Evolutionary conservation across 495 filamentous ascomycete species (phyloP), one percentile per base, ranked within the genome.

Genomic region (Penicillium riverlandense): DNA sequence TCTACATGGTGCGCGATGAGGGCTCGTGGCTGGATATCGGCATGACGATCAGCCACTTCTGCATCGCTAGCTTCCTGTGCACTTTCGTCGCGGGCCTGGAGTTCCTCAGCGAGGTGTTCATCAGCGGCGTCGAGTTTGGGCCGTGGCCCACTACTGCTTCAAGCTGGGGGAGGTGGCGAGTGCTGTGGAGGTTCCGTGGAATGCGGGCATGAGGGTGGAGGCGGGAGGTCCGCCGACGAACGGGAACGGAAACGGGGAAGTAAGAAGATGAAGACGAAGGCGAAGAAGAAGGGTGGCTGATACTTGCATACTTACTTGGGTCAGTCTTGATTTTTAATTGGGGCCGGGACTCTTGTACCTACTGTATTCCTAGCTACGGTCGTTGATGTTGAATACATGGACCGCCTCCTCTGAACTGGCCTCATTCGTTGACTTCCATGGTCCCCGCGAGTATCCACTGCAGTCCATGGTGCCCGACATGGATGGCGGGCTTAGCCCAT

Each of bases 1-100:
- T 99, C 65, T 99, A 84, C 77, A 83, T 95, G 59, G 94, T 99
- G 7, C 82, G 82, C 43, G 94, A 99, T 58, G 90, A 97, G 60
- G 92, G 94, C 0, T 88, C 82, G 31, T 99, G 94, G 94, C 67
- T 99, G 41, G 94, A 99, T 54, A 99, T 97, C 56, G 94, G 94
- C 38, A 91, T 86, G 29, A 95, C 85, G 1, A 99, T 99, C 48
- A 92, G 78, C 53, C 88, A 96, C 53, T 99, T 96, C 62, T 78
- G 78, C 47, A 97, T 99, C 63, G 90, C 88, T 12, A 95, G 89
- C 59, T 49, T 85, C 53, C 59, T 97, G 31, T 90, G 88, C 55
- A 80, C 95, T 5, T 99, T 97, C 63, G 91, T 99, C 35, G 85
- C 89, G 1, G 83, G 72, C 14, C 68, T 99, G 45, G 94, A 99